Conservation (phyloP, 2,329 filamentous ascomycete genomes). For the Byssoonygena ceratinophila region DNA sequence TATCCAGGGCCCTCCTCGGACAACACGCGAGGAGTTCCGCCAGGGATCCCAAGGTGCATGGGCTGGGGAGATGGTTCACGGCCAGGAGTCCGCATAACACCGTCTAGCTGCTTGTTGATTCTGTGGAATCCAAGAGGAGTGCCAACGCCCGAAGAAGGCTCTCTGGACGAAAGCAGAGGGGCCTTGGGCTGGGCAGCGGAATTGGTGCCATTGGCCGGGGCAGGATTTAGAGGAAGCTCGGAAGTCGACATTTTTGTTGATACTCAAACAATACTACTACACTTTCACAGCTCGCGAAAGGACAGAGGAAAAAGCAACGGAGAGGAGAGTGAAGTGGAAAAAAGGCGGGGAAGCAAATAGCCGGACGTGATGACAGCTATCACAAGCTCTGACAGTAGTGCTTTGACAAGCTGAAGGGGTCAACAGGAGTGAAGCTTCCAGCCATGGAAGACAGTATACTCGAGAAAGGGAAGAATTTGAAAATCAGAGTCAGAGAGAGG, state of each 20-base stretch:
- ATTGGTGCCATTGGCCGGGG: slow-evolving; percentile 8
- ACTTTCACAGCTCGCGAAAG: background rate
- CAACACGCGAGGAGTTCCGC: slow-evolving; percentile 56
- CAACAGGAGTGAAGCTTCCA: background rate
- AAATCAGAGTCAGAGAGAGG: background rate
- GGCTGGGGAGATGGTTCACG: slow-evolving; percentile 78
- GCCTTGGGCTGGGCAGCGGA: slow-evolving; percentile 16
- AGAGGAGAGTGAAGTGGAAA: background rate
- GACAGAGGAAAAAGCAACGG: background rate
- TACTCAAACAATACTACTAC: background rate
- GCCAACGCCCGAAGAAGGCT: slow-evolving; percentile 31
- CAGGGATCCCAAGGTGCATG: slow-evolving; percentile 67
- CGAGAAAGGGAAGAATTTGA: background rate
- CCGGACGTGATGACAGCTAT: background rate
- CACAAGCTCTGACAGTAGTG: background rate
- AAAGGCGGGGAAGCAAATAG: background rate
- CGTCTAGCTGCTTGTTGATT: slow-evolving; percentile 49
- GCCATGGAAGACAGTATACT: slow-evolving; percentile 8
- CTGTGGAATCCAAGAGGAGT: slow-evolving; percentile 36
- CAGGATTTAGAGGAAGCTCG: slow-evolving; percentile 4
- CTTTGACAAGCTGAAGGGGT: background rate
- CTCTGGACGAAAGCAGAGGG: slow-evolving; percentile 27
- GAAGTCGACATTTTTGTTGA: slow-evolving; percentile 1
- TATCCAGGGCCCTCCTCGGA: slow-evolving; percentile 89
- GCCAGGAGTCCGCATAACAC: slow-evolving; percentile 42